Conservation (phyloP, 257 asterid genomes). For the Solanum appendiculatum region DNA sequence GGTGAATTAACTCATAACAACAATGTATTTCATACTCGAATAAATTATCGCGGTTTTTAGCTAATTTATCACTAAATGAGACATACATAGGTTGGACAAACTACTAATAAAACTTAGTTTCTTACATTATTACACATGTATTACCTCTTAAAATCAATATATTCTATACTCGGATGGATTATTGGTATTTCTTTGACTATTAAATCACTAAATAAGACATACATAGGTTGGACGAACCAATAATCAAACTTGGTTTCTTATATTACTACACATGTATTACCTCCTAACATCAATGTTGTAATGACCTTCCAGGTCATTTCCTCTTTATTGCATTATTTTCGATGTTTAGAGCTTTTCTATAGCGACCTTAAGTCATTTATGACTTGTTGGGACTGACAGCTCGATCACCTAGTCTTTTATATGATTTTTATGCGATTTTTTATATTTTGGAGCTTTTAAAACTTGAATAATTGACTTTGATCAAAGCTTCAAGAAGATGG, state of each 20-base stretch:
- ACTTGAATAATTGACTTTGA: too few relatives aligned
- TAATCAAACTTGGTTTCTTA: background rate
- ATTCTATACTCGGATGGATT: background rate
- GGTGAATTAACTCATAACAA: background rate
- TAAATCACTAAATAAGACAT: background rate
- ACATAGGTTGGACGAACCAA: background rate
- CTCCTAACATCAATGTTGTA: background rate
- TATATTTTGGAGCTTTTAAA: too few relatives aligned
- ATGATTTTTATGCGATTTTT: too few relatives aligned
- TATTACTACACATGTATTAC: background rate
- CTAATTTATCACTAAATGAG: background rate
- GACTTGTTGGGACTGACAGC: too few relatives aligned
- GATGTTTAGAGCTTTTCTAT: too few relatives aligned
- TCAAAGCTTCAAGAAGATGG: too few relatives aligned
- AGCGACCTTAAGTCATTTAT: too few relatives aligned
- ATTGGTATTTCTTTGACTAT: background rate
- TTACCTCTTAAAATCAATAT: background rate
- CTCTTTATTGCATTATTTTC: too few relatives aligned
- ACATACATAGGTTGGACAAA: background rate
- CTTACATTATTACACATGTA: background rate
- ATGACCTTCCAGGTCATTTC: too few relatives aligned
- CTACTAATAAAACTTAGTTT: too few relatives aligned
- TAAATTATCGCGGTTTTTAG: background rate
- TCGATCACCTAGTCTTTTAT: too few relatives aligned
- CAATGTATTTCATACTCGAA: background rate